These are phyloP conservation scores for Stemphylium lycopersici DNA, from an alignment of 2,329 filamentous ascomycete species.

Conservation along the genomic window DNA sequence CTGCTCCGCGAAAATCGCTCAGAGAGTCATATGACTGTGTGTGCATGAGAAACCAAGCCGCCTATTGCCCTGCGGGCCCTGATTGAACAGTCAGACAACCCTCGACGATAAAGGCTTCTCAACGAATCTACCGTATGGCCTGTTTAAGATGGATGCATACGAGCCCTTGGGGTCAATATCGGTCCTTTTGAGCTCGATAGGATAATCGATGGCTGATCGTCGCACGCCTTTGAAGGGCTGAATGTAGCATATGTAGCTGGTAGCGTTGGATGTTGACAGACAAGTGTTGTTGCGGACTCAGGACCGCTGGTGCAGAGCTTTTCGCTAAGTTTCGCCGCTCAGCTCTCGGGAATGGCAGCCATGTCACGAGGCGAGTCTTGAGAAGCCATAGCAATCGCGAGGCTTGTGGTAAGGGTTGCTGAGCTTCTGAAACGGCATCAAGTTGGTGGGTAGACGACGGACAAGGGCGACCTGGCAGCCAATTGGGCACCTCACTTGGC, in stretches of 20 bases:
- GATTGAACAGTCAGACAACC: constrained; percentile 35
- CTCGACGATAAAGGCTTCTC: constrained; percentile 27
- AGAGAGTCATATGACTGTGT: constrained; percentile 39
- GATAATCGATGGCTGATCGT: constrained; percentile 25
- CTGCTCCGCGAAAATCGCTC: constrained; percentile 33
- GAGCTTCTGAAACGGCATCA: constrained; percentile 35
- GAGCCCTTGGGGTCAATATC: constrained; percentile 24
- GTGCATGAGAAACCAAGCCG: constrained; percentile 30
- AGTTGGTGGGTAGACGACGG: constrained; percentile 33
- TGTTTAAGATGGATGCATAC: constrained; percentile 36
- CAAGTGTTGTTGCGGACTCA: constrained; percentile 19
- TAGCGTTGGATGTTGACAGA: constrained; percentile 8
- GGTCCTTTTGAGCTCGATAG: constrained; percentile 19
- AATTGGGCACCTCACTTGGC: constrained; percentile 35
- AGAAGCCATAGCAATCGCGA: constrained; percentile 19
- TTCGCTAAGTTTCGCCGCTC: constrained; percentile 31
- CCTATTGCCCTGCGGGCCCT: constrained; percentile 31
- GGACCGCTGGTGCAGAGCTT: constrained; percentile 16
- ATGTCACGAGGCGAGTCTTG: constrained; percentile 18
- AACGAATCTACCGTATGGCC: constrained; percentile 25
- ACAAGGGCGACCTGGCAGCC: constrained; percentile 30
- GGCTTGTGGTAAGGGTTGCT: constrained; percentile 22
- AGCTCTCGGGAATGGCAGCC: constrained; percentile 32
- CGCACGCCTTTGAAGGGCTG: constrained; percentile 20
- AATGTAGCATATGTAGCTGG: constrained; percentile 25